These are phyloP conservation scores for Botryococcus braunii DNA, from an alignment of 163 green algal species.

Conservation along the genomic window DNA sequence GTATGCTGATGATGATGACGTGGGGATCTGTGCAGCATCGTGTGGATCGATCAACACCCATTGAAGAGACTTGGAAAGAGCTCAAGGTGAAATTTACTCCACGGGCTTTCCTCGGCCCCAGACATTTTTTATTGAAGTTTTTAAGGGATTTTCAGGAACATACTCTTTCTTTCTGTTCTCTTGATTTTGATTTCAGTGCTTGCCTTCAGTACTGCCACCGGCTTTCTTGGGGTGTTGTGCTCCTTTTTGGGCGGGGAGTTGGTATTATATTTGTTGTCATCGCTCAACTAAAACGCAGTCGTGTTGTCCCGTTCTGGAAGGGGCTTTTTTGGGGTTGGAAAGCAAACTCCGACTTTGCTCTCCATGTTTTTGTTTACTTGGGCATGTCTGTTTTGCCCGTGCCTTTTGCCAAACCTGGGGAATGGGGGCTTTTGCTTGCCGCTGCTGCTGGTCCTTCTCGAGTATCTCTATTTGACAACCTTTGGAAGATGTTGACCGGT, in stretches of 20 bases:
- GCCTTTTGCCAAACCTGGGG: too few relatives aligned
- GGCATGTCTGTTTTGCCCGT: too few relatives aligned
- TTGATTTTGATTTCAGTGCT: too few relatives aligned
- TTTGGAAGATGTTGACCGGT: background rate
- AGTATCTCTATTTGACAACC: background rate
- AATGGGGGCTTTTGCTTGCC: background rate
- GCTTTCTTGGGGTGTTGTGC: background rate
- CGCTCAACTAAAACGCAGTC: too few relatives aligned
- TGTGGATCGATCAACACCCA: conserved; percentile 34
- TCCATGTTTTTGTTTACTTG: background rate
- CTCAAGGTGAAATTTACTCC: conserved; percentile 12
- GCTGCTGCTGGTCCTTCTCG: background rate
- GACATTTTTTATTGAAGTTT: background rate
- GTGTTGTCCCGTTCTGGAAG: too few relatives aligned
- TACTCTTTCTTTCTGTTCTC: too few relatives aligned
- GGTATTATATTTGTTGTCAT: too few relatives aligned
- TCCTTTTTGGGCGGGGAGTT: too few relatives aligned
- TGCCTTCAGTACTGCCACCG: too few relatives aligned
- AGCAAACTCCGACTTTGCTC: too few relatives aligned
- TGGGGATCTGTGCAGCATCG: conserved; percentile 24
- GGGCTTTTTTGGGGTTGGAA: too few relatives aligned
- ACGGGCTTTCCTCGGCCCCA: background rate
- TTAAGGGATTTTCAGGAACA: background rate
- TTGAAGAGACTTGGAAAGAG: conserved; percentile 41
- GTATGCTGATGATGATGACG: background rate